phyloP scores from a whole-genome alignment of 768 basidiomycete genomes.

The Hortiboletus campestris region DNA sequence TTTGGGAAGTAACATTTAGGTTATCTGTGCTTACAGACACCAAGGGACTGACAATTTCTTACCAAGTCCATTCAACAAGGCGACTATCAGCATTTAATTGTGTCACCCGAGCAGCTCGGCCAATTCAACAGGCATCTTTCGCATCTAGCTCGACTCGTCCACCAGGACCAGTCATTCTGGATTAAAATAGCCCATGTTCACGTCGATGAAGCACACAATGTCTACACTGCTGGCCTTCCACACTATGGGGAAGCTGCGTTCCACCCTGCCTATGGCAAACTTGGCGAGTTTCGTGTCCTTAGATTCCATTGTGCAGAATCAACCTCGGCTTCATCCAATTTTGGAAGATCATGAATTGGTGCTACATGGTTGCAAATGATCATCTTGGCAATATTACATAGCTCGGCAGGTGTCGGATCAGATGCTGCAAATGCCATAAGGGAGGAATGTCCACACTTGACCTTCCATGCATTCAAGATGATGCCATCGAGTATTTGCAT shows the following conservation, averaged over 20 bases:
- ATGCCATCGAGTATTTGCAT: background rate
- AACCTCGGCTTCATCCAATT: too few relatives aligned
- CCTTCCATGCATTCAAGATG: too few relatives aligned
- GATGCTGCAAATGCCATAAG: too few relatives aligned
- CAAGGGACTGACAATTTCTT: background rate
- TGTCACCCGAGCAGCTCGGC: slow-evolving; percentile 5
- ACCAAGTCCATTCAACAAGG: background rate
- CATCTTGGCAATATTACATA: too few relatives aligned
- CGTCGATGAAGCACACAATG: slow-evolving; percentile 6
- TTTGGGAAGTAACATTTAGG: background rate
- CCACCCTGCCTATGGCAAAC: background rate
- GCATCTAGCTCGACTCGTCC: background rate
- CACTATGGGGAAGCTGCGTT: slow-evolving; percentile 4
- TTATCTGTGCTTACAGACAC: too few relatives aligned
- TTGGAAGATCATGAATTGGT: too few relatives aligned
- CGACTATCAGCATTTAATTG: background rate
- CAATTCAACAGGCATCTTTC: slow-evolving; percentile 1
- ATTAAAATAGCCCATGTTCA: background rate
- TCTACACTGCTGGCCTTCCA: background rate
- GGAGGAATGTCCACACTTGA: too few relatives aligned
- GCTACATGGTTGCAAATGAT: too few relatives aligned
- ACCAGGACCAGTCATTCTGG: background rate
- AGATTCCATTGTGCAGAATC: too few relatives aligned
- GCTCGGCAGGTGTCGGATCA: too few relatives aligned
- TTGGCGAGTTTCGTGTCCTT: too few relatives aligned